Evolutionary conservation across 108 stramenopile species (phyloP), one percentile per base, ranked within the genome.

Genomic region (Epithemia pelagica): DNA sequence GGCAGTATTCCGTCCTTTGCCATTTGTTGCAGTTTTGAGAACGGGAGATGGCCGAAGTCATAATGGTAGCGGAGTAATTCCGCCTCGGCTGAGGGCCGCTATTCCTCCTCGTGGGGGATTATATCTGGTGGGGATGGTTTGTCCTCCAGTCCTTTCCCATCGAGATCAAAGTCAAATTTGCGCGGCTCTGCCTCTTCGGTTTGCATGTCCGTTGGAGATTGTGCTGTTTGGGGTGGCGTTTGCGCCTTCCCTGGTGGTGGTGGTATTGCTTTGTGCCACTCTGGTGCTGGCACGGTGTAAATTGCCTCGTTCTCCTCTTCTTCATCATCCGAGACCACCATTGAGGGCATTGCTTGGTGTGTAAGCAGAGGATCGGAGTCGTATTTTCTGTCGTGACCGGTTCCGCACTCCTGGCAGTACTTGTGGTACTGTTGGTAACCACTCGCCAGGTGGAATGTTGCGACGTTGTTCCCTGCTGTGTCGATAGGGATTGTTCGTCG

Each of bases 21-120:
- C n/a, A n/a, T 70, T 3, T 55, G 5, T 52, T 67, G 69, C 0
- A 78, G 61, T 32, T 62, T 66, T 22, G 8, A 30, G 2, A 67
- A 30, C 1, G 78, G 54, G 23, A 37, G 3, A 61, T 79, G 78
- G 7, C 67, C 74, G 28, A n/a, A n/a, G n/a, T n/a, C n/a, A n/a
- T n/a, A n/a, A n/a, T n/a, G n/a, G n/a, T n/a, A n/a, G n/a, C n/a
- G 66, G 60, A 2, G 29, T 54, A 10, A 64, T 24, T 28, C 75
- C 74, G n/a, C 37, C 63, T 1, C 57, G 7, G 8, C n/a, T 30
- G 2, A 30, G 23, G 26, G 28, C 60, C 21, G n/a, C 21, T 30
- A 25, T 62, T n/a, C n/a, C n/a, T n/a, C n/a, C n/a, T n/a, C n/a
- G n/a, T n/a, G n/a, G n/a, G n/a, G n/a, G n/a, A n/a, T n/a, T n/a